Conservation (phyloP, 108 stramenopile species). For the Discostella pseudostelligera region DNA sequence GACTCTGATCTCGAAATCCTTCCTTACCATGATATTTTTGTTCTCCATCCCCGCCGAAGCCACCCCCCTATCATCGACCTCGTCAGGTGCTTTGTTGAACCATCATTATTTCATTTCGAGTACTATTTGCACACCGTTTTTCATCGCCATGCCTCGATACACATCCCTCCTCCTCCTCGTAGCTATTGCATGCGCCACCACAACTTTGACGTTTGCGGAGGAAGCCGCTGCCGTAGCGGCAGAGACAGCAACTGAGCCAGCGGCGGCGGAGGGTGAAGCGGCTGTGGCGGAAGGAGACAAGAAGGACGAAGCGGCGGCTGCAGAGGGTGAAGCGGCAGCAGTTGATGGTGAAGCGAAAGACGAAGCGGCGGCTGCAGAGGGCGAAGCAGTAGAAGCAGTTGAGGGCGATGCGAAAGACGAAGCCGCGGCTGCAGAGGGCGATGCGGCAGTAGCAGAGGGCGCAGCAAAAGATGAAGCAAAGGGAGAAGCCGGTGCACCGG, state of each 20-base stretch:
- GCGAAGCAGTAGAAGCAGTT: not conserved
- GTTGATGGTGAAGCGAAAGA: not conserved
- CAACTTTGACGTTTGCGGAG: not conserved
- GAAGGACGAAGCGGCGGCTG: not conserved
- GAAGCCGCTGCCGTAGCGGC: no score
- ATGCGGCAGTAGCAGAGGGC: not conserved
- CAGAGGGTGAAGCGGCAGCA: not conserved
- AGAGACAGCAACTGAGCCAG: no score
- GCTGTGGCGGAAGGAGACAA: not conserved
- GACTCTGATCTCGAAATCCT: no score
- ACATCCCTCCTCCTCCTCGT: conserved; percentile 3
- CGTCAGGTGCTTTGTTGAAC: no score
- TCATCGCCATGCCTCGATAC: conserved; percentile 13
- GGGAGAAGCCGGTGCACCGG: not conserved
- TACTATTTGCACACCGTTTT: no score
- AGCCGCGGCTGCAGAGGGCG: not conserved
- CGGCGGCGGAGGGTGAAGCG: not conserved
- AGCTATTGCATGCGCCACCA: not conserved
- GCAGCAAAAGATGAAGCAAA: not conserved
- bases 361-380: not conserved
- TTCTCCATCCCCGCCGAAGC: no score
- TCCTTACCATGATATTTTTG: no score
- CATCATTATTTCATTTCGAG: no score
- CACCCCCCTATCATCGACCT: no score
- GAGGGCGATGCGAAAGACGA: not conserved